Evolutionary conservation across 176 grass and related monocot species (phyloP).

Genomic region (Alopecurus myosuroides): DNA sequence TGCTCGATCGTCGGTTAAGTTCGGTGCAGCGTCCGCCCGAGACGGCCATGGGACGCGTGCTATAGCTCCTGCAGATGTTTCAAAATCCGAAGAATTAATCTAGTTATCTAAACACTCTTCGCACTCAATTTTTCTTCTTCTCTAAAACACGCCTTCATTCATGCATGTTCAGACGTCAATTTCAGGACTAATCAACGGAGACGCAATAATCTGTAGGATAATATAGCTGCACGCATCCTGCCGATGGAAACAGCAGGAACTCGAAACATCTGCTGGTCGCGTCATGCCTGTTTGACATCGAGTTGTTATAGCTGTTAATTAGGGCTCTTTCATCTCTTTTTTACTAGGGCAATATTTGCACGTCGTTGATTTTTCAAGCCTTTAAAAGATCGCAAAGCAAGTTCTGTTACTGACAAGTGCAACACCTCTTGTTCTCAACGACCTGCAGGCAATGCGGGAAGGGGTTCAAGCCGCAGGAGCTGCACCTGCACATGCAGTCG

Average conservation of each 20-base stretch:
- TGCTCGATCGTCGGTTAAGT: neutral
- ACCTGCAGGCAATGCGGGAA: conserved; percentile 57
- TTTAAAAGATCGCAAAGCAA: neutral
- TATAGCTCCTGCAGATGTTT: no score
- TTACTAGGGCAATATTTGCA: no score
- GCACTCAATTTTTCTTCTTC: no score
- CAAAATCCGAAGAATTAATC: no score
- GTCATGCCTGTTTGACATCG: neutral
- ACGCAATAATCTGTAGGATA: no score
- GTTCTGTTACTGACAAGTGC: neutral
- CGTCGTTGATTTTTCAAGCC: neutral
- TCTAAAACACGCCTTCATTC: no score
- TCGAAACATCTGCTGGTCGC: neutral
- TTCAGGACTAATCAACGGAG: no score
- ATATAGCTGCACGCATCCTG: no score
- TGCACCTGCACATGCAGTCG: conserved; percentile 67
- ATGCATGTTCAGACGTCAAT: no score
- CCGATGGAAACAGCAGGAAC: no score
- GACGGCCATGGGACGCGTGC: neutral
- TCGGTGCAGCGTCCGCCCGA: neutral
- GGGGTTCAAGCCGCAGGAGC: conserved; percentile 52
- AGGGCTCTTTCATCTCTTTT: neutral
- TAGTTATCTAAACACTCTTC: no score
- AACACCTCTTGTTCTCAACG: neutral
- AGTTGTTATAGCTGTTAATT: neutral